A percentile compares a stretch with the other conserved stretches of the same genome.
Evolutionary conservation across 805 yeast species (phyloP).

Genomic region (Candida hungchunana): DNA sequence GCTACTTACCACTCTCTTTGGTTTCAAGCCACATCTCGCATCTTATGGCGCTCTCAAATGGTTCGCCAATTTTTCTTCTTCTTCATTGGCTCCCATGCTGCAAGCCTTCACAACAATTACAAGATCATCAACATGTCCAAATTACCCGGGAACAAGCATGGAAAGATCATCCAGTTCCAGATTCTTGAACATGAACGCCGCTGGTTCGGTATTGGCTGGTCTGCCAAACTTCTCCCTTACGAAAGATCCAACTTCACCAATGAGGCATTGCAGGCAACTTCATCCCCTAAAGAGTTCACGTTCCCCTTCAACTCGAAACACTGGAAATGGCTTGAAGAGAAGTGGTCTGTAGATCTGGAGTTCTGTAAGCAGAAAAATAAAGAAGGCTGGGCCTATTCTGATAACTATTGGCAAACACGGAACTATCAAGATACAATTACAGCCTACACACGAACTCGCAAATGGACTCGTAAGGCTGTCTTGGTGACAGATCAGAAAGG

Average conservation of each 20-base stretch:
- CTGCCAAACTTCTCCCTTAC: constrained; percentile 43
- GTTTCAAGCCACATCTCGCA: constrained; percentile 39
- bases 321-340: constrained; percentile 57
- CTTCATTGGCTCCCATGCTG: constrained; percentile 33
- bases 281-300: constrained; percentile 33
- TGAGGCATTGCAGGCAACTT: constrained; percentile 30
- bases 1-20: constrained; percentile 43
- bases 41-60: constrained; percentile 44
- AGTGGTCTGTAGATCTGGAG: constrained; percentile 45
- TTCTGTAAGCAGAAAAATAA: constrained; percentile 33
- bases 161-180: constrained; percentile 46
- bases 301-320: constrained; percentile 43
- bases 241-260: constrained; percentile 49
- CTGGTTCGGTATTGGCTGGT: constrained; percentile 63
- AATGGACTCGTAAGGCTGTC: constrained; percentile 46
- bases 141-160: constrained; percentile 38
- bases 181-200: constrained; percentile 55
- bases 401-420: constrained; percentile 45
- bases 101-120: constrained; percentile 23
- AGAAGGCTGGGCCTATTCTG: constrained; percentile 54
- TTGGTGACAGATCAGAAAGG: constrained; percentile 15
- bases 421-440: constrained; percentile 40
- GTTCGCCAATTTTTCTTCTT: constrained; percentile 34
- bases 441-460: constrained; percentile 47
- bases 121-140: constrained; percentile 35